Conservation (phyloP, 345 rosid species). For the Euphorbia lathyris region DNA sequence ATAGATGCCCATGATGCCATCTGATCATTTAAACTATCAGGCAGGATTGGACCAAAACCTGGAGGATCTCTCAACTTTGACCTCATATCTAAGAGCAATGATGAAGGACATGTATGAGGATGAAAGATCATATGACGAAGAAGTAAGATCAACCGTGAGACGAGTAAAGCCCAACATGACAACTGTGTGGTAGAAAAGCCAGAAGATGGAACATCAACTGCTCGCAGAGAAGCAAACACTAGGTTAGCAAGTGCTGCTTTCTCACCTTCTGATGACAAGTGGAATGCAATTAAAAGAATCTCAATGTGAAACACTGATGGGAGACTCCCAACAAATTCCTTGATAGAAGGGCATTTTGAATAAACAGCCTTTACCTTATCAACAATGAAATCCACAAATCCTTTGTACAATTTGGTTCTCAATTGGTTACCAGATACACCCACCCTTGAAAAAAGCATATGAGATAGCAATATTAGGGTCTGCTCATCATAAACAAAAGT, state of each 20-base stretch:
- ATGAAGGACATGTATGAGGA: slow-evolving; percentile 64
- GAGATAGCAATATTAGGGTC: slow-evolving; percentile 73
- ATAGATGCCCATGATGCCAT: slow-evolving; percentile 66
- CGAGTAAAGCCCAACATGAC: slow-evolving; percentile 80
- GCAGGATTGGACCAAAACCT: slow-evolving; percentile 36
- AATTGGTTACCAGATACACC: slow-evolving; percentile 62
- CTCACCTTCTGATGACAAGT: slow-evolving; percentile 73
- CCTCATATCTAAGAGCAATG: slow-evolving; percentile 60
- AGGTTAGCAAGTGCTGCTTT: slow-evolving; percentile 57
- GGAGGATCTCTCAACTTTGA: slow-evolving; percentile 79
- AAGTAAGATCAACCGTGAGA: slow-evolving; percentile 79
- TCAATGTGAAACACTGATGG: slow-evolving; percentile 87
- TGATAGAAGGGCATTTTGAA: slow-evolving; percentile 47
- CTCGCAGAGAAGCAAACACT: slow-evolving; percentile 46
- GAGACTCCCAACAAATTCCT: slow-evolving; percentile 64
- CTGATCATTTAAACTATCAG: slow-evolving; percentile 41
- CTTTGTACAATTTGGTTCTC: slow-evolving; percentile 58
- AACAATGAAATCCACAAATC: slow-evolving; percentile 54
- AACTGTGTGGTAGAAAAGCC: slow-evolving; percentile 42
- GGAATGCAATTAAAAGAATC: slow-evolving; percentile 89
- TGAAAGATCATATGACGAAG: slow-evolving; percentile 81
- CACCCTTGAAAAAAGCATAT: slow-evolving; percentile 53
- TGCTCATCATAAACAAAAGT: slow-evolving; percentile 59
- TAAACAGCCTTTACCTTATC: slow-evolving; percentile 50
- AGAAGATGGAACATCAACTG: slow-evolving; percentile 41